Percentiles rank a stretch among this genome's conserved stretches.
Conservation (phyloP, 2,329 filamentous ascomycete species). For the Fusarium mexicanum region DNA sequence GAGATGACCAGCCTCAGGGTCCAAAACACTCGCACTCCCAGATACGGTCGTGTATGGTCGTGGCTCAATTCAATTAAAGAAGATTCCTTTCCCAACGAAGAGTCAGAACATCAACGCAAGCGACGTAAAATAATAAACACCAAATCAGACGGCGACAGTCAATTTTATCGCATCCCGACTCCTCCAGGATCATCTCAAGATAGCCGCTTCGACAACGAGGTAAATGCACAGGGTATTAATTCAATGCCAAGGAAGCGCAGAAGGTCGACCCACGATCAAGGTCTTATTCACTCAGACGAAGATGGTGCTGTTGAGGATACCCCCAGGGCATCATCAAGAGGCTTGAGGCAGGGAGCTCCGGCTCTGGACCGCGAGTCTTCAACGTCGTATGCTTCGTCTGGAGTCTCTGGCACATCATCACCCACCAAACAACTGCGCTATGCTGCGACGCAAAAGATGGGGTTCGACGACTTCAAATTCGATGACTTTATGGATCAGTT, state of each 20-base stretch:
- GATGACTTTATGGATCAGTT: background rate
- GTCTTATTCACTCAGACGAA: background rate
- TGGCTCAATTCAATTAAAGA: background rate
- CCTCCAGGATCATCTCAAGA: background rate
- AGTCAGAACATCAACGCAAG: background rate
- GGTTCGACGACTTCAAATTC: background rate
- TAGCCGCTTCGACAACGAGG: background rate
- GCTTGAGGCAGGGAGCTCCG: background rate
- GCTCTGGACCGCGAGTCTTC: background rate
- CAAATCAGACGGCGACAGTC: background rate
- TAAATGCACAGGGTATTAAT: rapidly evolving
- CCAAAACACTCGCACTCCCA: background rate
- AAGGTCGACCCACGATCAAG: background rate
- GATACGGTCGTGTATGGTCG: background rate
- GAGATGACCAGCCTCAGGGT: background rate
- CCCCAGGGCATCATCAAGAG: background rate
- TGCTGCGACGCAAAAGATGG: background rate
- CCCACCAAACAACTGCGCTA: background rate
- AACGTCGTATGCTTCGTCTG: background rate
- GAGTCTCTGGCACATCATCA: background rate
- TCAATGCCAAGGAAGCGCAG: background rate
- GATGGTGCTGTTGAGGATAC: background rate
- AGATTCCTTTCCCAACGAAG: background rate
- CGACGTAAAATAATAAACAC: background rate
- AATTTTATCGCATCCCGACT: background rate